Evolutionary conservation across 371 early-diverging fungal species (phyloP).

Genomic region (Mucor ambiguus): DNA sequence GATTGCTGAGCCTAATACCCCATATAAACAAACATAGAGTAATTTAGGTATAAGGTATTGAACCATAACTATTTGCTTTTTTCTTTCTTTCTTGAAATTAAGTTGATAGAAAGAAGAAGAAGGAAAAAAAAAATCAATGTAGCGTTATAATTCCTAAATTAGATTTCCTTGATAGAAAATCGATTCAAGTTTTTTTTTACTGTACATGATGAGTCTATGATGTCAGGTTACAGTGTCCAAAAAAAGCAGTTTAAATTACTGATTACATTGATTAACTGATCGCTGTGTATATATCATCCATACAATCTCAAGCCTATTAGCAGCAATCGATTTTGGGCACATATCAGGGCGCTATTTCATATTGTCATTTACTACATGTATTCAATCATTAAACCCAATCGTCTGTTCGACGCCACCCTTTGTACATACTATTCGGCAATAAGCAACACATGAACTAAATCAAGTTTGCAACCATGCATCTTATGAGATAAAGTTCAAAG

Average conservation of each 20-base stretch:
- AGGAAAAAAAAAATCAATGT: background rate
- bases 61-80: background rate
- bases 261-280: background rate
- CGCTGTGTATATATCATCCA: background rate
- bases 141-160: background rate
- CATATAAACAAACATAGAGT: slow-evolving; percentile 38
- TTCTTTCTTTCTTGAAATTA: background rate
- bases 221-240: background rate
- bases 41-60: slow-evolving; percentile 36
- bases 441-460: too few species aligned
- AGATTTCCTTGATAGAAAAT: background rate
- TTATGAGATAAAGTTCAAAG: too few species aligned
- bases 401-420: too few species aligned
- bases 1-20: slow-evolving; percentile 43
- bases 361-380: too few species aligned
- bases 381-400: too few species aligned
- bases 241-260: background rate
- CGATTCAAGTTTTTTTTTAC: background rate
- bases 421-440: too few species aligned
- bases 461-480: too few species aligned
- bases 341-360: too few species aligned
- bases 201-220: background rate
- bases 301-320: background rate
- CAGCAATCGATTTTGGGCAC: background rate
- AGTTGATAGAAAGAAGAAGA: slow-evolving; percentile 6